A percentile compares a stretch with the other conserved stretches of the same genome.
phyloP scores from a whole-genome alignment of 257 asterid species.

The Solanum piurae region DNA sequence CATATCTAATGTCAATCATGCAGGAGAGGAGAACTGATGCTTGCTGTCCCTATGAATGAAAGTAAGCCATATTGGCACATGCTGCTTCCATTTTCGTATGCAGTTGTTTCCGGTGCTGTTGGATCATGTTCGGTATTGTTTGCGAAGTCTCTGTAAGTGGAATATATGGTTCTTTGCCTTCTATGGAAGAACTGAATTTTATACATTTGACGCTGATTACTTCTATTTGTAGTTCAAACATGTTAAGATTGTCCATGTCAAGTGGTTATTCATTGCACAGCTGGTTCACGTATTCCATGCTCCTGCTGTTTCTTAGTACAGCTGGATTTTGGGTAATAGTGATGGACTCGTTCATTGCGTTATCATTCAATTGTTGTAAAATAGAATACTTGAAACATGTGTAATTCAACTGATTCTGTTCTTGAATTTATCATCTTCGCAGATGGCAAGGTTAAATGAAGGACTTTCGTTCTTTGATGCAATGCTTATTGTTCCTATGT shows the following conservation, averaged over 20 bases:
- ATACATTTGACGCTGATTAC: constrained; percentile 4
- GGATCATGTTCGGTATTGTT: constrained; percentile 93
- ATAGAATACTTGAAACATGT: background rate
- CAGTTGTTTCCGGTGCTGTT: constrained; percentile 92
- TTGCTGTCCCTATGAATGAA: constrained; percentile 51
- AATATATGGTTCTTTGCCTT: constrained; percentile 6
- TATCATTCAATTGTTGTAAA: constrained; percentile 1
- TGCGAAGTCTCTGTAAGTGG: constrained; percentile 87
- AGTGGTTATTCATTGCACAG: constrained; percentile 78
- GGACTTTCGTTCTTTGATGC: constrained; percentile 91
- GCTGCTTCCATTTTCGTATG: constrained; percentile 91
- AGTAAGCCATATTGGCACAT: constrained; percentile 73
- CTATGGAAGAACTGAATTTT: constrained; percentile 2
- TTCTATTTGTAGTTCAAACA: constrained; percentile 61
- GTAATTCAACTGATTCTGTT: background rate
- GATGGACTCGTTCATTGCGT: background rate
- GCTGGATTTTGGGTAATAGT: constrained; percentile 94
- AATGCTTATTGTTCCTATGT: constrained; percentile 95
- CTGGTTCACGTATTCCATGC: constrained; percentile 94
- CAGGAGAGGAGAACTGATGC: constrained; percentile 75
- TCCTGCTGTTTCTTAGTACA: constrained; percentile 73
- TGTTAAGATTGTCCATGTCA: constrained; percentile 75
- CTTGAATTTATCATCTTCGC: constrained; percentile 13
- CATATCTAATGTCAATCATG: constrained; percentile 14
- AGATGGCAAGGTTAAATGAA: constrained; percentile 95